Percentiles rank a stretch among this genome's conserved stretches.
phyloP scores from a whole-genome alignment of 768 basidiomycete species.

The Crucibulum laeve region DNA sequence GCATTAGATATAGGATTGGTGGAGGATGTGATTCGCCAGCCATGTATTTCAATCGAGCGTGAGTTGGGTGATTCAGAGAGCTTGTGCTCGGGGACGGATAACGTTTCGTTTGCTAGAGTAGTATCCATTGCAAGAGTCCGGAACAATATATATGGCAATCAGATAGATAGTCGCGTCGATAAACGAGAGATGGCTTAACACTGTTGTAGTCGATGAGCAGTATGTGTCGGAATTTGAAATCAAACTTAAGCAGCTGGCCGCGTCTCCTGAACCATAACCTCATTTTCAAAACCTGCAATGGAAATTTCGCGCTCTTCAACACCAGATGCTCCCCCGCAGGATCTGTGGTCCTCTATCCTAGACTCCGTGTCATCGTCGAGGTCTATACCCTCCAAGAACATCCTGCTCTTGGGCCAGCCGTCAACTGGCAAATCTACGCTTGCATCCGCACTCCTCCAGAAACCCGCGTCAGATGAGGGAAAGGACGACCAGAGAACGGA shows the following conservation, averaged over 20 bases:
- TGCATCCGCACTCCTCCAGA: conserved; percentile 68
- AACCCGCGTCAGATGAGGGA: conserved; percentile 48
- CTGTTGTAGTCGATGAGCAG: neutral
- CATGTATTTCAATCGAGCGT: conserved; percentile 60
- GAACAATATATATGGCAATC: too few species aligned
- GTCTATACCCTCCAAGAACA: conserved; percentile 81
- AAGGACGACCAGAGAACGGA: conserved; percentile 62
- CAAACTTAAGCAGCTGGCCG: neutral
- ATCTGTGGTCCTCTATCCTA: conserved; percentile 92
- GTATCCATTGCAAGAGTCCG: too few species aligned
- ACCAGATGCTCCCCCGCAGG: conserved; percentile 70
- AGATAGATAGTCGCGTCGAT: neutral
- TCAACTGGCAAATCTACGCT: conserved; percentile 76
- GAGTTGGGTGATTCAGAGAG: conserved; percentile 68
- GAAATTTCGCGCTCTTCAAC: conserved; percentile 57
- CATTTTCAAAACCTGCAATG: too few species aligned
- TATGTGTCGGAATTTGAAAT: conserved; percentile 13
- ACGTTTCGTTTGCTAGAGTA: too few species aligned
- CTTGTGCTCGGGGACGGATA: conserved; percentile 54
- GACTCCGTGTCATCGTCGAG: conserved; percentile 81
- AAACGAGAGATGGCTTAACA: too few species aligned
- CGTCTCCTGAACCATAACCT: too few species aligned
- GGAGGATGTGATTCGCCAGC: conserved; percentile 66
- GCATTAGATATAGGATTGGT: conserved; percentile 82
- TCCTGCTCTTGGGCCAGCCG: conserved; percentile 79